Conservation (phyloP, 139 green algal genomes). For the Marvania coccoides region DNA sequence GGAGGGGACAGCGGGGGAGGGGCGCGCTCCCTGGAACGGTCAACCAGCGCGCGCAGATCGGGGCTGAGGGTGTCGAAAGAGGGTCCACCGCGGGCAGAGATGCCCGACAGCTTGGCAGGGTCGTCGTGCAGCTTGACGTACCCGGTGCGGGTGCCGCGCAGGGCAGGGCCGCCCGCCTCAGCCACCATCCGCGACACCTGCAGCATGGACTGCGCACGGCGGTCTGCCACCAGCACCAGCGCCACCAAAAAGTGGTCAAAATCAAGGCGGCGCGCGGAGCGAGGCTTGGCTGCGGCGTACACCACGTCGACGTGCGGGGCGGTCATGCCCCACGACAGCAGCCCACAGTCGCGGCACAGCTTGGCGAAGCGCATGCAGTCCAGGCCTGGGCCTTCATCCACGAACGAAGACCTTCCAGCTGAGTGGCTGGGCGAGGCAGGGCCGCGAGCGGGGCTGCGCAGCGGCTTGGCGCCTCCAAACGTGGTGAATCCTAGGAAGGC, state of each 20-base stretch:
- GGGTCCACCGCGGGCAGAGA: not conserved
- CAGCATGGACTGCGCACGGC: not conserved
- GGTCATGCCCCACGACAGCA: not conserved
- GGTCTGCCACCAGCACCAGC: not conserved
- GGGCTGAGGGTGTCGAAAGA: not conserved
- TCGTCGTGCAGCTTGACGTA: constrained; percentile 3
- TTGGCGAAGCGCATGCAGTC: not conserved
- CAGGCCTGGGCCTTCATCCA: not conserved
- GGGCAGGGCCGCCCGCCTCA: not conserved
- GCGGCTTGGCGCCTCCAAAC: not conserved
- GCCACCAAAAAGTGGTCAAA: constrained; percentile 5
- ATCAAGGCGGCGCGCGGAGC: not conserved
- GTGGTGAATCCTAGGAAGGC: not conserved
- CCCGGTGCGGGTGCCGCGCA: not conserved
- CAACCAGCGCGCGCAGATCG: not conserved
- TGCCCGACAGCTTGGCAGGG: not conserved
- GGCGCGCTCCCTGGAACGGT: too few relatives aligned
- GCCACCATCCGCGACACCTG: not conserved
- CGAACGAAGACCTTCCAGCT: not conserved
- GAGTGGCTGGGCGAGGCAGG: not conserved
- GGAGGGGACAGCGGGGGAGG: too few relatives aligned
- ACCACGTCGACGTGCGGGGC: not conserved
- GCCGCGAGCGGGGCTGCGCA: not conserved
- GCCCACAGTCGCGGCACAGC: constrained; percentile 2
- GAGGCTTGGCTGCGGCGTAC: not conserved